Conservation (phyloP, 2,329 filamentous ascomycete genomes). For the Botrytis fragariae region DNA sequence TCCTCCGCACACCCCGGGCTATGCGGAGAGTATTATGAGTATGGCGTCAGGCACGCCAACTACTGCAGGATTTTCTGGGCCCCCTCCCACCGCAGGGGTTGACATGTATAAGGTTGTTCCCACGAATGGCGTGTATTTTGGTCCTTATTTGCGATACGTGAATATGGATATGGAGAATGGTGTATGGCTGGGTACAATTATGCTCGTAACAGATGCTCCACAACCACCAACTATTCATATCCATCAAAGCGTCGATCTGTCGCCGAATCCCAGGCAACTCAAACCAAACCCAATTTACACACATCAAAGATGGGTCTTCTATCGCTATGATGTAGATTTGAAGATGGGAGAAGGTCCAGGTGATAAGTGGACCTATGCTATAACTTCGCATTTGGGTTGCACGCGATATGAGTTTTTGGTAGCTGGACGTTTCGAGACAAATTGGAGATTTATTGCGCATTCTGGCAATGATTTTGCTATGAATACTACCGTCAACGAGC, state of each 20-base stretch:
- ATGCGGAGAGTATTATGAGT: constrained; percentile 82
- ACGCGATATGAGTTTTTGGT: constrained; percentile 98
- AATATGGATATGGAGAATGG: constrained; percentile 96
- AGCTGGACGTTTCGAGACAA: constrained; percentile 82
- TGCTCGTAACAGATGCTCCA: constrained; percentile 85
- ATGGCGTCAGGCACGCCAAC: constrained; percentile 73
- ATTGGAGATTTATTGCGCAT: constrained; percentile 94
- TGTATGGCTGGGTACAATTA: constrained; percentile 87
- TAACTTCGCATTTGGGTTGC: constrained; percentile 94
- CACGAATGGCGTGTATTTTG: constrained; percentile 97
- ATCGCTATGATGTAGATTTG: constrained; percentile 88
- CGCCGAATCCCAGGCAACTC: constrained; percentile 86
- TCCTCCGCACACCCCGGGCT: constrained; percentile 77
- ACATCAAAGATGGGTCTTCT: constrained; percentile 94
- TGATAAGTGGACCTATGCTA: constrained; percentile 93
- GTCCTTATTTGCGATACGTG: constrained; percentile 89
- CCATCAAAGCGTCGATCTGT: constrained; percentile 84
- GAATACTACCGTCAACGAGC: constrained; percentile 81
- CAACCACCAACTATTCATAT: constrained; percentile 96
- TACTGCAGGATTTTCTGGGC: constrained; percentile 79
- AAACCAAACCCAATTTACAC: constrained; percentile 78
- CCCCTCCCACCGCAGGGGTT: constrained; percentile 83
- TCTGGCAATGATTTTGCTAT: constrained; percentile 95
- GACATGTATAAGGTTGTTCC: constrained; percentile 92
- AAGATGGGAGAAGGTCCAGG: constrained; percentile 82